Percentiles rank a stretch among this genome's conserved stretches.
Evolutionary conservation across 192 early-diverging fungal species (phyloP).

Genomic region (Mortierella antarctica): DNA sequence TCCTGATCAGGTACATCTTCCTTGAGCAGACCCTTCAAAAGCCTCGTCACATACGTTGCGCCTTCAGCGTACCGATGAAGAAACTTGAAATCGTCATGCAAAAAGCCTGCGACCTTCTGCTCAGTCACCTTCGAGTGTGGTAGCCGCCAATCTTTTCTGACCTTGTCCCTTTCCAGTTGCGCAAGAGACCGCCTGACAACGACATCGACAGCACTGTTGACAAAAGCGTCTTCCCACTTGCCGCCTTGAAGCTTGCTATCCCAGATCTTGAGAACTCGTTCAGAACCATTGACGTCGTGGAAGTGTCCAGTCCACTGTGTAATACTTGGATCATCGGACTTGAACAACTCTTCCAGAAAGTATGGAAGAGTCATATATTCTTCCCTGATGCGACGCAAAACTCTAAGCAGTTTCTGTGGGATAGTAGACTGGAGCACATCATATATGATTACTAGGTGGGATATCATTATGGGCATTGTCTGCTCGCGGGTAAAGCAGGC

Average conservation of each 20-base stretch:
- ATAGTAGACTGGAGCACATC: conserved; percentile 16
- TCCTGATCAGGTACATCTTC: conserved; percentile 21
- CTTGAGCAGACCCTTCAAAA: conserved; percentile 20
- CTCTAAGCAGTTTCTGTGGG: conserved; percentile 10
- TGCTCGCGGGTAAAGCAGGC: not conserved
- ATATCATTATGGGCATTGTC: conserved; percentile 1
- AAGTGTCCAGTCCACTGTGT: conserved; percentile 19
- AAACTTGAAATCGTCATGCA: conserved; percentile 4
- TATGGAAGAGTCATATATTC: conserved; percentile 17
- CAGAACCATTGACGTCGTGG: conserved; percentile 13
- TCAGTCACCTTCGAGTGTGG: conserved; percentile 14
- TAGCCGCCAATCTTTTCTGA: conserved; percentile 18
- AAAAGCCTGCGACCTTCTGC: conserved; percentile 19
- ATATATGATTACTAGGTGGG: not conserved
- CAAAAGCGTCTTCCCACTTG: conserved; percentile 16
- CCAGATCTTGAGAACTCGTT: conserved; percentile 26
- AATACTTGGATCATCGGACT: conserved; percentile 8
- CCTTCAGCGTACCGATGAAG: conserved; percentile 8
- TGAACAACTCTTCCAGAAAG: conserved; percentile 27
- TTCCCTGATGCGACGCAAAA: conserved; percentile 12
- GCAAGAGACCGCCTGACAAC: conserved; percentile 8
- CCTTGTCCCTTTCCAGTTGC: conserved; percentile 11
- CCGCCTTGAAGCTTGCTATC: conserved; percentile 9
- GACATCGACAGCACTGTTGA: conserved; percentile 25
- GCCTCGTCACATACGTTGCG: conserved; percentile 9